Base-by-base conservation (phyloP, 768 basidiomycete species). In the Xerocomellus intermedius region DNA sequence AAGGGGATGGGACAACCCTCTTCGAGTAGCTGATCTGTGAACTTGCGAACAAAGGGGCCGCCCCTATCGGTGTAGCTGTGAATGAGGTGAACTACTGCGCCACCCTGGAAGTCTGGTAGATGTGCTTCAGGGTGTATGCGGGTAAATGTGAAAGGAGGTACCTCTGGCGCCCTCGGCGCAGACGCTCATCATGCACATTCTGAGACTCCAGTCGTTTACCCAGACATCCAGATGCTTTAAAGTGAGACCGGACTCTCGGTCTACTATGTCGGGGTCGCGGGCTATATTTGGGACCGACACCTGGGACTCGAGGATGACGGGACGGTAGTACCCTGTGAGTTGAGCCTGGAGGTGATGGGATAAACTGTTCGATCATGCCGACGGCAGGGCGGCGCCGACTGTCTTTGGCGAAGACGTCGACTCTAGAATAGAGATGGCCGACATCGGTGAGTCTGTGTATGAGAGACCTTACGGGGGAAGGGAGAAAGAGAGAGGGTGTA, bases 111-210 rank as follows among this genome's bases (percentile, higher is more conserved):
- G 56, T 81, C 94, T 92, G 46, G 52, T 10, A 17, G 19, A 7
- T 17, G 36, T 41, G n/a, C 16, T 42, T 51, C 16, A 55, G 28
- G 17, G 24, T 17, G 37, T 21, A 30, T 28, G 43, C 36, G 7
- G 24, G 9, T 26, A 44, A 26, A 39, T 16, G 24, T 24, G 43
- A 36, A 53, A 21, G 36, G 61, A 63, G 66, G 45, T 64, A 96
- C 95, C 86, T 80, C 84, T 77, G 54, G 93, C 87, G 51, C 94
- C 91, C 63, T 96, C 94, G 2, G 96, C 92, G 58, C 96, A 91
- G 8, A 92, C 86, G 58, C 91, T 96, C 96, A 98, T 98, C 90
- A 98, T 91, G 49, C 93, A 81, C 92, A 98, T 90, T 59, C 95
- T 80, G 56, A 98, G 73, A 59, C 87, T 82, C 86, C 92, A 94